Evolutionary conservation across 75 land plant genomes (phyloP).

Genomic region (Pinus tabuliformis): DNA sequence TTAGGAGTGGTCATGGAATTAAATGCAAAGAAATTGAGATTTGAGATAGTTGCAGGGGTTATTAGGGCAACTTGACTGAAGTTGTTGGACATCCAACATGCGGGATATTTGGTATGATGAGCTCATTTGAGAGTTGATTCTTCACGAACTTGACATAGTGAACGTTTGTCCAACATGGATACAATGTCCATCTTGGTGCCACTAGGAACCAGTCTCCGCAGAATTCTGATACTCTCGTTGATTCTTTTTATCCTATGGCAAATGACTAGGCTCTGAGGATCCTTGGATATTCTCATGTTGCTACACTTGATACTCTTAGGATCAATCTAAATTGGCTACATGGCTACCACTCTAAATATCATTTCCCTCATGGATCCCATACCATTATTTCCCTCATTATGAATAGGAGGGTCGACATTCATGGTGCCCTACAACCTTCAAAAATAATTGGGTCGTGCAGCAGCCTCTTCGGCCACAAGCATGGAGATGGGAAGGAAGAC

Average conservation of each 20-base stretch:
- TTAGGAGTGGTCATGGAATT: no score
- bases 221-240: conserved; percentile 53
- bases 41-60: no score
- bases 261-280: conserved; percentile 78
- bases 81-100: no score
- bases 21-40: no score
- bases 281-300: conserved; percentile 69
- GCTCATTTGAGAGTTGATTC: background rate
- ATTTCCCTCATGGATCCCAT: conserved; percentile 71
- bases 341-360: conserved; percentile 64
- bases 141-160: conserved; percentile 69
- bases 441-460: background rate
- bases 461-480: no score
- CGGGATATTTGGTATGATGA: no score
- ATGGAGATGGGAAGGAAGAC: no score
- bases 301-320: conserved; percentile 54
- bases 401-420: background rate
- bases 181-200: conserved; percentile 83
- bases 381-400: background rate
- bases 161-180: conserved; percentile 81
- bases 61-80: no score
- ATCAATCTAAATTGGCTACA: conserved; percentile 62
- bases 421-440: background rate
- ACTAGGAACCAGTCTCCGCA: conserved; percentile 66
- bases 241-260: conserved; percentile 61